Percentiles rank a stretch among this genome's conserved stretches.
phyloP scores from a whole-genome alignment of 352 stramenopile species.

The Ophiocytium majus region DNA sequence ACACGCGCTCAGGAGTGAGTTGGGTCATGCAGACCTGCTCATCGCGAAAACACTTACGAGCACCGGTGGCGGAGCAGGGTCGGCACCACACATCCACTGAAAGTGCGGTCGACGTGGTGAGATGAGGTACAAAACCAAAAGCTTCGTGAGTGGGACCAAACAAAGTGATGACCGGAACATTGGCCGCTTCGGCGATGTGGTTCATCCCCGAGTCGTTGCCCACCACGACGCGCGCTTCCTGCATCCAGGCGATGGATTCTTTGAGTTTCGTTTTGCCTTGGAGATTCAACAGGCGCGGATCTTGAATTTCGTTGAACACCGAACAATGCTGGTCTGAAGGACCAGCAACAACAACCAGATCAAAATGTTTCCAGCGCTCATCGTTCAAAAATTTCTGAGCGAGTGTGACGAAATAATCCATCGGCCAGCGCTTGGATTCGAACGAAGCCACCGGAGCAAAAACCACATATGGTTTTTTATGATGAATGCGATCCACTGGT shows the following conservation, averaged over 20 bases:
- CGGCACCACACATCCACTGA: conserved; percentile 2
- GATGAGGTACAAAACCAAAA: conserved; percentile 1
- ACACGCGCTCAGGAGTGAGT: no score
- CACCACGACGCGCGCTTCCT: not conserved
- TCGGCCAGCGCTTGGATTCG: not conserved
- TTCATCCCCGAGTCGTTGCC: conserved; percentile 11
- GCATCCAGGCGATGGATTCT: not conserved
- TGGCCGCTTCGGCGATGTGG: not conserved
- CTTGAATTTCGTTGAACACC: not conserved
- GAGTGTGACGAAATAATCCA: not conserved
- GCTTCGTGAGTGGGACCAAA: not conserved
- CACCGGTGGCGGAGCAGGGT: not conserved
- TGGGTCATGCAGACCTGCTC: not conserved
- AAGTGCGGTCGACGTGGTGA: not conserved
- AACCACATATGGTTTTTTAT: not conserved
- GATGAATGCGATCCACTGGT: not conserved
- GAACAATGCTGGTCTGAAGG: not conserved
- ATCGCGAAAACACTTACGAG: not conserved
- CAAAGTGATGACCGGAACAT: conserved; percentile 1
- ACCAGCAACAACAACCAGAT: not conserved
- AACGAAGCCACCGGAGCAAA: not conserved
- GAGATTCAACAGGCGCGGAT: not conserved
- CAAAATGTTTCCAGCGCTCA: not conserved
- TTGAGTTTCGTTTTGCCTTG: conserved; percentile 5
- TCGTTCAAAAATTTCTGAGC: not conserved